phyloP scores from a whole-genome alignment of 306 rosid species.

The Rosa multiflora region DNA sequence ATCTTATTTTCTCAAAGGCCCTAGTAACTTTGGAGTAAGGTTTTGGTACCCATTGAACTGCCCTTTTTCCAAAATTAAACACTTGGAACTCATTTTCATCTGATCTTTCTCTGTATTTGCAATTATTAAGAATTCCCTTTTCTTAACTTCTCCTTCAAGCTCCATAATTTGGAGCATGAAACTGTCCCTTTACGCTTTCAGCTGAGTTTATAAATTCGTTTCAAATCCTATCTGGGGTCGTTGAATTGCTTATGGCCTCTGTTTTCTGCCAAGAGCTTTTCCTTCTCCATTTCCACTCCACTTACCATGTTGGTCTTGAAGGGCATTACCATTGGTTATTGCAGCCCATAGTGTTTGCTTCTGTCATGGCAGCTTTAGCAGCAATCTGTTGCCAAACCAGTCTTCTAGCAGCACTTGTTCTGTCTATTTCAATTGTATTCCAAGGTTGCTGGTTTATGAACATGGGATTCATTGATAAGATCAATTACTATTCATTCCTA shows the following conservation, averaged over 20 bases:
- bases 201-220: slow-evolving; percentile 54
- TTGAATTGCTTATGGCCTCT: slow-evolving; percentile 66
- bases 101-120: slow-evolving; percentile 60
- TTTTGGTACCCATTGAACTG: slow-evolving; percentile 64
- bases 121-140: slow-evolving; percentile 59
- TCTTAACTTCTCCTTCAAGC: slow-evolving; percentile 56
- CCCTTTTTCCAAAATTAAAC: slow-evolving; percentile 48
- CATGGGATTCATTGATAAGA: slow-evolving; percentile 53
- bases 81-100: slow-evolving; percentile 71
- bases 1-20: slow-evolving; percentile 63
- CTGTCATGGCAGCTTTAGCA: slow-evolving; percentile 49
- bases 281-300: slow-evolving; percentile 84
- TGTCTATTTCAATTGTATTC: slow-evolving; percentile 64
- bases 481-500: too few relatives aligned
- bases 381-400: slow-evolving; percentile 58
- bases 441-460: slow-evolving; percentile 92
- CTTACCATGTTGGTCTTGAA: slow-evolving; percentile 87
- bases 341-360: slow-evolving; percentile 70
- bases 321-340: slow-evolving; percentile 88
- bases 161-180: slow-evolving; percentile 79
- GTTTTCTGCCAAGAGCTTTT: slow-evolving; percentile 82
- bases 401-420: slow-evolving; percentile 71
- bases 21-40: slow-evolving; percentile 53
- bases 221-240: slow-evolving; percentile 40
- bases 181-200: slow-evolving; percentile 74